These are phyloP conservation scores for Beauveria asiatica DNA, from an alignment of 2,329 filamentous ascomycete species.

Conservation along the genomic window DNA sequence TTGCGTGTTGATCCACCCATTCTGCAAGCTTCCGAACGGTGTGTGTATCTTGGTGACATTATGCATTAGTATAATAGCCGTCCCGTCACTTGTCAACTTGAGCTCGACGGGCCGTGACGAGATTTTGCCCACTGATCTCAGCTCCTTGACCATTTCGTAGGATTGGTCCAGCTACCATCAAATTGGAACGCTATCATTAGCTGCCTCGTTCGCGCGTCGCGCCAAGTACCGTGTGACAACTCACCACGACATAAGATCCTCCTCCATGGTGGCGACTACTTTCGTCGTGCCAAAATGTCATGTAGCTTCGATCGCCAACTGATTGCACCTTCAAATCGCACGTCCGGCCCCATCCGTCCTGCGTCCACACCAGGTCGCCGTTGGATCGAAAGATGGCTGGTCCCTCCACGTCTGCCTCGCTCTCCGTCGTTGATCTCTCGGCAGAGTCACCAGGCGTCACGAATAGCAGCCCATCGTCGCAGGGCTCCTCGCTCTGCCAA, in stretches of 20 bases:
- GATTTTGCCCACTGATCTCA: conserved; percentile 17
- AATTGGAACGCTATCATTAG: not conserved
- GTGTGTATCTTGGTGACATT: conserved; percentile 20
- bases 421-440: not conserved
- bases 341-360: conserved; percentile 20
- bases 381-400: conserved; percentile 35
- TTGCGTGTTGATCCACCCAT: conserved; percentile 24
- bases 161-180: conserved; percentile 21
- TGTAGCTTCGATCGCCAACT: conserved; percentile 11
- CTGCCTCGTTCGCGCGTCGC: not conserved
- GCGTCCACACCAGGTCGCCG: conserved; percentile 38
- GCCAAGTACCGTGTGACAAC: not conserved
- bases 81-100: conserved; percentile 29
- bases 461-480: conserved; percentile 30
- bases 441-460: conserved; percentile 27
- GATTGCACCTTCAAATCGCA: conserved; percentile 21
- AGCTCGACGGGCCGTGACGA: conserved; percentile 29
- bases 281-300: conserved; percentile 29
- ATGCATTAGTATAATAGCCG: conserved; percentile 32
- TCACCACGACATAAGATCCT: conserved; percentile 38
- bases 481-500: conserved; percentile 22
- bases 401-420: conserved; percentile 22
- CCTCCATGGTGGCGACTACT: conserved; percentile 37
- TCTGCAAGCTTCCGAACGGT: conserved; percentile 16
- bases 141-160: conserved; percentile 21